A percentile compares a stretch with the other conserved stretches of the same genome.
Evolutionary conservation across 345 rosid genomes (phyloP).

Genomic region (Populus nigra): DNA sequence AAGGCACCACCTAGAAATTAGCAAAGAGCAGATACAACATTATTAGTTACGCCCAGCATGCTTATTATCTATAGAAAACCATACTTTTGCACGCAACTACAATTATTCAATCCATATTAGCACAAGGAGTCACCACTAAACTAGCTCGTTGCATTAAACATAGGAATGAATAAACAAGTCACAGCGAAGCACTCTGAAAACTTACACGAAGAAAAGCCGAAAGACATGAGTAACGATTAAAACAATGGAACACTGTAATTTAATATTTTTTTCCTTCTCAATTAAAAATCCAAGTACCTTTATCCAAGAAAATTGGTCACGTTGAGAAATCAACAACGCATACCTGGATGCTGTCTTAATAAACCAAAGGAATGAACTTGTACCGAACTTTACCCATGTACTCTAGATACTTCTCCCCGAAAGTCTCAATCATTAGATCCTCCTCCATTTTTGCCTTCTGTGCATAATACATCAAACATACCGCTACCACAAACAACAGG

Average conservation of each 20-base stretch:
- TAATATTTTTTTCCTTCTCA: neutral
- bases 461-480: constrained; percentile 63
- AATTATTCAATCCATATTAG: neutral
- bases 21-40: neutral
- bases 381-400: constrained; percentile 68
- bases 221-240: neutral
- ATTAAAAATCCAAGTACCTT: constrained; percentile 10
- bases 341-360: constrained; percentile 45
- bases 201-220: neutral
- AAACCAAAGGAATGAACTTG: constrained; percentile 78
- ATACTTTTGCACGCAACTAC: neutral
- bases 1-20: neutral
- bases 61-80: neutral
- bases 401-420: constrained; percentile 59
- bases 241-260: neutral
- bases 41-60: neutral
- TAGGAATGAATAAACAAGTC: neutral
- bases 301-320: constrained; percentile 20
- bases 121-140: neutral
- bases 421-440: constrained; percentile 66
- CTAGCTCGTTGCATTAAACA: neutral
- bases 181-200: neutral
- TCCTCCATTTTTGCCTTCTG: constrained; percentile 77
- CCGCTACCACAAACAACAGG: constrained; percentile 52
- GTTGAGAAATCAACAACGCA: constrained; percentile 27